These are phyloP conservation scores for Pinus tabuliformis DNA, from an alignment of 75 land plant genomes.

Conservation along the genomic window DNA sequence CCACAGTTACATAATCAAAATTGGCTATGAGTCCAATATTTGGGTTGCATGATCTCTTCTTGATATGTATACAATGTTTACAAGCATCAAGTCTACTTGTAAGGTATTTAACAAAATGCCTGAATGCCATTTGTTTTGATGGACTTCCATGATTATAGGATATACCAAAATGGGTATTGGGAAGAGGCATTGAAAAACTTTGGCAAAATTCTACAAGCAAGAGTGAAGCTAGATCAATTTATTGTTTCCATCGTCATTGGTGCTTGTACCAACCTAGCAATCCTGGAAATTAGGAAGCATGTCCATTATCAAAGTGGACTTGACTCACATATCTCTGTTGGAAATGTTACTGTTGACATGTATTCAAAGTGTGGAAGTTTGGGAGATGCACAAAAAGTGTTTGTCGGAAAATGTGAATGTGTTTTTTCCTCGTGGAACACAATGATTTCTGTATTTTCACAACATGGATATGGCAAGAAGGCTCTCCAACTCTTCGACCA, in stretches of 20 bases:
- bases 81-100: conserved; percentile 20
- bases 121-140: conserved; percentile 40
- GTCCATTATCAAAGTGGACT: conserved; percentile 57
- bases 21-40: conserved; percentile 20
- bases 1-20: conserved; percentile 38
- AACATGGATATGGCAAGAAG: conserved; percentile 23
- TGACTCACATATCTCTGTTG: conserved; percentile 39
- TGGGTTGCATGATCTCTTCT: conserved; percentile 41
- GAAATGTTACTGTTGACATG: conserved; percentile 44
- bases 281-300: conserved; percentile 17
- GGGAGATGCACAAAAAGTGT: conserved; percentile 23
- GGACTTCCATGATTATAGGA: conserved; percentile 43
- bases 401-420: conserved; percentile 22
- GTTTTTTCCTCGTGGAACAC: conserved; percentile 48
- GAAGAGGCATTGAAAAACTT: conserved; percentile 36
- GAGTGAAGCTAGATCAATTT: conserved; percentile 34
- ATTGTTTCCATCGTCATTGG: conserved; percentile 53
- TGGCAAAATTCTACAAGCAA: conserved; percentile 23
- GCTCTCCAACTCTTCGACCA: conserved; percentile 39
- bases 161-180: conserved; percentile 23
- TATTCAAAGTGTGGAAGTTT: conserved; percentile 42
- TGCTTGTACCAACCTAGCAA: conserved; percentile 31
- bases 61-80: conserved; percentile 41
- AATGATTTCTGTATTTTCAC: conserved; percentile 48
- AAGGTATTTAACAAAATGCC: conserved; percentile 42